phyloP scores from a whole-genome alignment of 2,329 filamentous ascomycete genomes.

The Exserohilum turcica region DNA sequence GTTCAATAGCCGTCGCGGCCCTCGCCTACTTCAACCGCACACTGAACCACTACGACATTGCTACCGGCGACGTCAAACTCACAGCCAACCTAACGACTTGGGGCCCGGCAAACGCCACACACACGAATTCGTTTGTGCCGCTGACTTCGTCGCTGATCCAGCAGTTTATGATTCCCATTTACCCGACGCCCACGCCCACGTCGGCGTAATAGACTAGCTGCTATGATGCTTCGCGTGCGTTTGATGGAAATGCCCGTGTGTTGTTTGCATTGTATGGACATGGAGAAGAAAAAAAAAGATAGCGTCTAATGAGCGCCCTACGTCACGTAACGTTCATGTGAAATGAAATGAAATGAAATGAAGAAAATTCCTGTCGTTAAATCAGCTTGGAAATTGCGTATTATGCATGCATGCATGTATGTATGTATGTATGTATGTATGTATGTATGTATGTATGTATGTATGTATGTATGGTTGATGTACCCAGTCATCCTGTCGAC shows the following conservation, averaged over 20 bases:
- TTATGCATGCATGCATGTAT: too few relatives aligned
- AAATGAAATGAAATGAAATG: neutral
- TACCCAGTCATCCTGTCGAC: too few relatives aligned
- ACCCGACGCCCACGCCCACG: slow-evolving; percentile 16
- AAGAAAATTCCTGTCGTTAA: slow-evolving; percentile 10
- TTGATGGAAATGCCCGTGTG: too few relatives aligned
- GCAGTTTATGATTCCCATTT: slow-evolving; percentile 20
- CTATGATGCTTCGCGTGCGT: neutral
- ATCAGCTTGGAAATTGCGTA: too few relatives aligned
- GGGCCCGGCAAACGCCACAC: slow-evolving; percentile 47
- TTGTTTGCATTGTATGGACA: too few relatives aligned
- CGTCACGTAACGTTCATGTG: neutral
- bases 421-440: too few relatives aligned
- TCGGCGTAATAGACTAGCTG: slow-evolving; percentile 6
- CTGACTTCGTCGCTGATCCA: slow-evolving; percentile 28
- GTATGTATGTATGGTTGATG: too few relatives aligned
- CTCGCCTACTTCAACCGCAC: slow-evolving; percentile 48
- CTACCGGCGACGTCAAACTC: slow-evolving; percentile 41
- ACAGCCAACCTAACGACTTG: slow-evolving; percentile 41
- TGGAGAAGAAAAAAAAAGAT: neutral
- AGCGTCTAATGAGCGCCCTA: neutral
- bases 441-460: too few relatives aligned
- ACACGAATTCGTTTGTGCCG: slow-evolving; percentile 47
- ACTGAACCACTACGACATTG: slow-evolving; percentile 44
- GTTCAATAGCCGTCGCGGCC: slow-evolving; percentile 29